These are phyloP conservation scores for Rubia yunnanensis DNA, from an alignment of 257 asterid species.

Conservation along the genomic window DNA sequence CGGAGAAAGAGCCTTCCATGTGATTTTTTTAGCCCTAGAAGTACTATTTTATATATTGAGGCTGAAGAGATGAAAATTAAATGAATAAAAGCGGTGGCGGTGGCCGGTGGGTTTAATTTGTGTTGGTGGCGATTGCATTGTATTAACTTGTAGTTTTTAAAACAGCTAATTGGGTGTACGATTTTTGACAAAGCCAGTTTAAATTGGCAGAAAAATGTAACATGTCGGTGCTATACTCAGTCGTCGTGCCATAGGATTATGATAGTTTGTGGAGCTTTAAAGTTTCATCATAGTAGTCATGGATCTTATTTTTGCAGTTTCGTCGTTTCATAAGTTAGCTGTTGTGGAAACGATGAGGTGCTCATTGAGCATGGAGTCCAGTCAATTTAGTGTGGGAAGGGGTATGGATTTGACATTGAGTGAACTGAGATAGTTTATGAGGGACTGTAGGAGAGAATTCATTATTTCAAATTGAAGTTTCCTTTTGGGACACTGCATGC, in stretches of 20 bases:
- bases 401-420: no score
- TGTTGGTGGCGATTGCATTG: no score
- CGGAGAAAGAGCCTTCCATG: background rate
- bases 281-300: background rate
- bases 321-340: background rate
- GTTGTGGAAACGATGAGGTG: background rate
- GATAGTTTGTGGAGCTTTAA: background rate
- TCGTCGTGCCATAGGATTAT: background rate
- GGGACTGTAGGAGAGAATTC: no score
- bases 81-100: no score
- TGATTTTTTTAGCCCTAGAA: background rate
- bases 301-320: background rate
- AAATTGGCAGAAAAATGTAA: background rate
- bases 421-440: no score
- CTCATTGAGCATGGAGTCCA: constrained; percentile 5
- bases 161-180: background rate
- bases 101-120: no score
- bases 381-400: no score
- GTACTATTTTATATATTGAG: no score
- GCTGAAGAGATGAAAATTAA: no score
- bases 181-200: background rate
- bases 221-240: no score
- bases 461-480: no score
- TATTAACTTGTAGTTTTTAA: background rate
- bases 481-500: no score